These are phyloP conservation scores for Mycena sp. DNA, from an alignment of 1,284 basidiomycete species.

Conservation along the genomic window DNA sequence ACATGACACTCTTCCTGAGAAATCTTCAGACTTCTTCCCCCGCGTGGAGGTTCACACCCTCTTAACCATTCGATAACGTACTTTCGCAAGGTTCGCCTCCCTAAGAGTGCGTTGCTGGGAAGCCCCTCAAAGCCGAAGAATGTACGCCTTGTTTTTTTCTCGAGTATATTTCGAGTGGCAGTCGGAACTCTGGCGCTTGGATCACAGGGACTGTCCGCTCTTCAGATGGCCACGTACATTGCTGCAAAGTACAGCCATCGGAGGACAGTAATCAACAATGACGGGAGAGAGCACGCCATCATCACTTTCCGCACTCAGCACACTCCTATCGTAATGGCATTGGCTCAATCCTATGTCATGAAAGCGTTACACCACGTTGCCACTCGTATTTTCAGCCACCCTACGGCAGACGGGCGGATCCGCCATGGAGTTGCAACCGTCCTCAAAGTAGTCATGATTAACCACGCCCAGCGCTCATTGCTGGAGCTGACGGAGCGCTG, in stretches of 20 bases:
- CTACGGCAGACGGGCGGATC: neutral
- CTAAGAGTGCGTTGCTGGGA: neutral
- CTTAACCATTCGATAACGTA: neutral
- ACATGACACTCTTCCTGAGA: neutral
- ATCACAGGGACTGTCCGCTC: neutral
- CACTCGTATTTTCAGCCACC: neutral
- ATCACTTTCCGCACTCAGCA: neutral
- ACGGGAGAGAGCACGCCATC: neutral
- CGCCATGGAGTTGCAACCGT: neutral
- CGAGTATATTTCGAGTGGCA: neutral
- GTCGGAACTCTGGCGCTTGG: neutral
- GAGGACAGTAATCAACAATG: neutral
- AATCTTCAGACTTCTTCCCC: constrained; percentile 8
- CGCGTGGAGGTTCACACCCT: neutral
- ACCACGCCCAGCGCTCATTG: neutral
- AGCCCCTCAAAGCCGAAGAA: no score
- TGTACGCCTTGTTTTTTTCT: neutral
- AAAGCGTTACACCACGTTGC: neutral
- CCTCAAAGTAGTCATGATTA: neutral
- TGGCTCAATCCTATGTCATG: neutral
- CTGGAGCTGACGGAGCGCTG: constrained; percentile 42
- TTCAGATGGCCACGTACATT: neutral
- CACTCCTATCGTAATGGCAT: neutral
- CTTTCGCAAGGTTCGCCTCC: neutral
- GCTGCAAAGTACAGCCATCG: neutral